Evolutionary conservation across 2,329 filamentous ascomycete species (phyloP), one percentile per base, ranked within the genome.

Genomic region (Madurella fahalii): DNA sequence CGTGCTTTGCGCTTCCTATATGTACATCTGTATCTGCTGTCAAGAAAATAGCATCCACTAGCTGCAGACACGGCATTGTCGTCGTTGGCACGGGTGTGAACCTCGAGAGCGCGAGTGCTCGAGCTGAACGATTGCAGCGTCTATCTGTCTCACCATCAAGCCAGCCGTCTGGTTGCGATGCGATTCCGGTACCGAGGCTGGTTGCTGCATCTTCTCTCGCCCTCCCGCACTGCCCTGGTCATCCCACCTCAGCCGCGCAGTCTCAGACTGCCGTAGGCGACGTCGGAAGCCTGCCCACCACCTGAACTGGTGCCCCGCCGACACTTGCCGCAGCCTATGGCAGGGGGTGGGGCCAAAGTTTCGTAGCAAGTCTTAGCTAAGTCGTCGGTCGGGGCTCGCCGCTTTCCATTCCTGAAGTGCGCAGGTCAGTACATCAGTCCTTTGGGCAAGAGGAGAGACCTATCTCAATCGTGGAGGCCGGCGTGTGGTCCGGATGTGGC

Each of bases 401-500:
- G 25, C 25, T 3, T 25, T 25, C 25, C 25, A 25, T 37, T 37
- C 34, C 34, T 37, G 11, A 37, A 15, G 34, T 4, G 7, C 25
- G 25, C 25, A 37, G 34, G 13, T 12, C 11, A 15, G 34, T 9
- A 37, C 13, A 37, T 15, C 34, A 11, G 34, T 37, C 9, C 34
- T 9, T 4, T 15, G 34, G 34, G 34, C 34, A 37, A 42, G 43
- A 40, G 2, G 4, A 18, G 15, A 9, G 2, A 16, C 13, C 7
- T 40, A 32, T 18, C 16, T n/a, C 32, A 18, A 25, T 45, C 15
- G 45, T 32, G 9, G 44, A 40, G 32, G 16, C 16, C 20, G 47
- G 34, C 9, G 16, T 39, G 32, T 42, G 17, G 47, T 44, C 37
- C 15, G 40, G 40, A 39, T 56, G 54, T 56, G 54, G 50, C 50